phyloP scores from a whole-genome alignment of 805 yeast species.

The Cyberlindnera sargentensis region DNA sequence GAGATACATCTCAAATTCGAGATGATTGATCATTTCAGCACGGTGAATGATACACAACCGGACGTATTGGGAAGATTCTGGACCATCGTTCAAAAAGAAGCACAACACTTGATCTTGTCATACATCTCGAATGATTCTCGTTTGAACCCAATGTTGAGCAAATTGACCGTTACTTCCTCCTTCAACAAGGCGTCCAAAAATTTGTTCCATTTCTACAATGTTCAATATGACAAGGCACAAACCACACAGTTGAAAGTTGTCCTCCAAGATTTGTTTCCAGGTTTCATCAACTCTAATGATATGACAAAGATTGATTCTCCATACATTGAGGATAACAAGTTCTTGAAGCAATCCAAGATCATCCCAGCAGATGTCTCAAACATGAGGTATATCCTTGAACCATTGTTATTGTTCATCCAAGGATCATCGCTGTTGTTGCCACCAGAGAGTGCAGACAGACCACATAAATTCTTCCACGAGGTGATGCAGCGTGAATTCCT shows the following conservation, averaged over 20 bases:
- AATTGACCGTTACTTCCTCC: constrained; percentile 9
- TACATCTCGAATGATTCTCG: constrained; percentile 16
- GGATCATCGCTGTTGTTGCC: constrained; percentile 43
- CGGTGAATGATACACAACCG: too few species aligned
- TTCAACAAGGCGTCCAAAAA: constrained; percentile 26
- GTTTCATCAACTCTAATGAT: constrained; percentile 37
- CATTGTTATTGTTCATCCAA: constrained; percentile 60
- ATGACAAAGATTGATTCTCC: constrained; percentile 31
- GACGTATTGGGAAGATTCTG: constrained; percentile 9
- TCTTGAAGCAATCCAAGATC: constrained; percentile 52
- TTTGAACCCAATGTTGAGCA: not conserved
- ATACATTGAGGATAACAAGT: constrained; percentile 55
- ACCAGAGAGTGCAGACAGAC: constrained; percentile 19
- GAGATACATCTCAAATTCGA: constrained; percentile 28
- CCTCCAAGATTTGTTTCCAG: constrained; percentile 66
- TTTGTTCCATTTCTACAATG: constrained; percentile 31
- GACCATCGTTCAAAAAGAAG: constrained; percentile 13
- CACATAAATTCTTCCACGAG: constrained; percentile 43
- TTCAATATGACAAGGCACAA: constrained; percentile 28
- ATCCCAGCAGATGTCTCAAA: constrained; percentile 70
- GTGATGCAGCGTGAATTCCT: constrained; percentile 62
- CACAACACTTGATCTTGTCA: constrained; percentile 15
- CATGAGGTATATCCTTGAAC: constrained; percentile 72
- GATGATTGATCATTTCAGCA: not conserved
- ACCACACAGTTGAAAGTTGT: constrained; percentile 35